These are phyloP conservation scores for Russula foetens DNA, from an alignment of 768 basidiomycete genomes.

Conservation along the genomic window DNA sequence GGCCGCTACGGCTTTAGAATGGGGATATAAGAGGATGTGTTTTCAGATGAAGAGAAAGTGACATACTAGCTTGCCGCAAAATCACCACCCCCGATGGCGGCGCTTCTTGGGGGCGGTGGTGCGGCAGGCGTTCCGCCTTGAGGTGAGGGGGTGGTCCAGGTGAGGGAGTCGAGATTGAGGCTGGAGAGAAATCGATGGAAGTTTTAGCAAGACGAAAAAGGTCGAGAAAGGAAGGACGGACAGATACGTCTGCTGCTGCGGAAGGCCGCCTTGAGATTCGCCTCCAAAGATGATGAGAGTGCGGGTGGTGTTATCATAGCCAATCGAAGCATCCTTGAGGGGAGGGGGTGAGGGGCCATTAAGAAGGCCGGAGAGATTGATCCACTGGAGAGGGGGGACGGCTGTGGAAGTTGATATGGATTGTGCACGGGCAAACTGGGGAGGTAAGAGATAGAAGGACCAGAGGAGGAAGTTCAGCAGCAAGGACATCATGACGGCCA, in stretches of 20 bases:
- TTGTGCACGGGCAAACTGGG: constrained; percentile 32
- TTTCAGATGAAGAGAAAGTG: not conserved
- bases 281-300: constrained; percentile 70
- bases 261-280: constrained; percentile 55
- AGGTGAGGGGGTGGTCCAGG: constrained; percentile 52
- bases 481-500: not conserved
- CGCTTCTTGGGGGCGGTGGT: constrained; percentile 54
- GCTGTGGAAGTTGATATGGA: constrained; percentile 45
- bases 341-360: constrained; percentile 47
- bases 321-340: constrained; percentile 65
- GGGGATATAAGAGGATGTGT: constrained; percentile 18
- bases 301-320: constrained; percentile 40
- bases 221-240: constrained; percentile 28
- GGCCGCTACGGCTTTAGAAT: constrained; percentile 55
- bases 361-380: constrained; percentile 55
- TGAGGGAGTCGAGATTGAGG: constrained; percentile 50
- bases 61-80: constrained; percentile 78
- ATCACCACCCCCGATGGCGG: constrained; percentile 58
- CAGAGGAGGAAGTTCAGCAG: constrained; percentile 22
- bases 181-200: constrained; percentile 29
- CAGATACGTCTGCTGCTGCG: constrained; percentile 61
- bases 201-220: not conserved
- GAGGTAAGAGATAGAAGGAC: constrained; percentile 15
- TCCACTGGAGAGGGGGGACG: constrained; percentile 59
- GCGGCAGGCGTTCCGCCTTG: constrained; percentile 35